These are phyloP conservation scores for Biscogniauxia marginata DNA, from an alignment of 2,329 filamentous ascomycete species.

Conservation along the genomic window DNA sequence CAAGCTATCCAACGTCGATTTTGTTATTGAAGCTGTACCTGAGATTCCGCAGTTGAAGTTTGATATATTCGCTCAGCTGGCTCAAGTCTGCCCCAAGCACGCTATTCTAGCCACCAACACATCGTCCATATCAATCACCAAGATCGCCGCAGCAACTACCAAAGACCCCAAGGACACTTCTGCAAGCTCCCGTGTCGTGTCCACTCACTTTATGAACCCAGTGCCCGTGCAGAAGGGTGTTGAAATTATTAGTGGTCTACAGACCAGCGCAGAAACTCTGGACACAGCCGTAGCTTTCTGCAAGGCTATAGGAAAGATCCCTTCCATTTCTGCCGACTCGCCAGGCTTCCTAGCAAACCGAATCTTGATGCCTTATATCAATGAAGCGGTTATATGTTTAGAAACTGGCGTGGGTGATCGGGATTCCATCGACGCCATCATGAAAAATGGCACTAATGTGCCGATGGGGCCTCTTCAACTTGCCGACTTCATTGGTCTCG, in stretches of 20 bases:
- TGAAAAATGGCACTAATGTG: slow-evolving; percentile 99
- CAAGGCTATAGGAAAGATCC: slow-evolving; percentile 87
- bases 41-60: slow-evolving; percentile 87
- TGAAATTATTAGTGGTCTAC: slow-evolving; percentile 92
- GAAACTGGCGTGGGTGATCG: slow-evolving; percentile 87
- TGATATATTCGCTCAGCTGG: slow-evolving; percentile 81
- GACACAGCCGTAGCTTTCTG: slow-evolving; percentile 83
- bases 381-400: slow-evolving; percentile 89
- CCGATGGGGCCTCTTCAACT: slow-evolving; percentile 94
- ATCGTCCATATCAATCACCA: slow-evolving; percentile 96
- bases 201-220: slow-evolving; percentile 99
- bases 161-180: slow-evolving; percentile 75
- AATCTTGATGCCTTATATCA: slow-evolving; percentile 99
- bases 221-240: slow-evolving; percentile 96
- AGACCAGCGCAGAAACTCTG: slow-evolving; percentile 81
- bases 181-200: slow-evolving; percentile 83
- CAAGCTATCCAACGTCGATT: slow-evolving; percentile 79
- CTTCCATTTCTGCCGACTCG: slow-evolving; percentile 82
- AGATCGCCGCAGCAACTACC: slow-evolving; percentile 85
- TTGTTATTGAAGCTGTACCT: slow-evolving; percentile 96
- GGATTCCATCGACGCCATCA: slow-evolving; percentile 94
- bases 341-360: slow-evolving; percentile 95
- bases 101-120: slow-evolving; percentile 96
- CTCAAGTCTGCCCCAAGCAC: slow-evolving; percentile 77
- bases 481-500: slow-evolving; percentile 95